These are phyloP conservation scores for Arabidopsis arenosa DNA, from an alignment of 345 rosid genomes.

Conservation along the genomic window DNA sequence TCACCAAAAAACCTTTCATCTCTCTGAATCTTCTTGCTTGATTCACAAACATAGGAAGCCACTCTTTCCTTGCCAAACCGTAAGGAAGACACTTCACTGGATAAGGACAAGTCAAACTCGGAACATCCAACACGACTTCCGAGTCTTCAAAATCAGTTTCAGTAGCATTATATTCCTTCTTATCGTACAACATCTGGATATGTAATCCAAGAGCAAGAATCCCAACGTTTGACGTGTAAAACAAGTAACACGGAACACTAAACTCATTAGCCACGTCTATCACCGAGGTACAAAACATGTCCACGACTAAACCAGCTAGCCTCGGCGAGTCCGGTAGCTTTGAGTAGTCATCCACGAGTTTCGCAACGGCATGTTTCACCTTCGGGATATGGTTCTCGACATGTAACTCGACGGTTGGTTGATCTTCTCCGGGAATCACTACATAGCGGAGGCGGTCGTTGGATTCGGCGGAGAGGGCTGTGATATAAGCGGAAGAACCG, in stretches of 20 bases:
- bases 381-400: conserved; percentile 41
- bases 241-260: conserved; percentile 54
- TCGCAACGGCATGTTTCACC: conserved; percentile 40
- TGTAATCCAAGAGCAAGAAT: conserved; percentile 41
- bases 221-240: conserved; percentile 49
- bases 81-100: conserved; percentile 48
- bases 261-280: conserved; percentile 55
- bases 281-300: conserved; percentile 57
- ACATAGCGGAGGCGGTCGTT: conserved; percentile 30
- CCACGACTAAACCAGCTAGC: conserved; percentile 57
- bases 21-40: conserved; percentile 34
- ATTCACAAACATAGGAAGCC: neutral
- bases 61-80: neutral
- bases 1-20: conserved; percentile 54
- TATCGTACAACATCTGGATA: conserved; percentile 30
- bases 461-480: neutral
- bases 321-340: conserved; percentile 22
- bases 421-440: conserved; percentile 27
- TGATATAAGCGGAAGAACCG: conserved; percentile 28
- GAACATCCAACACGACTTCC: conserved; percentile 40
- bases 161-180: neutral
- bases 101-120: conserved; percentile 43
- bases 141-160: conserved; percentile 46
- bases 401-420: neutral
- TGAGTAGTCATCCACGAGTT: neutral